Evolutionary conservation across 2,329 filamentous ascomycete species (phyloP).

Genomic region (Ophiosphaerella korrae): DNA sequence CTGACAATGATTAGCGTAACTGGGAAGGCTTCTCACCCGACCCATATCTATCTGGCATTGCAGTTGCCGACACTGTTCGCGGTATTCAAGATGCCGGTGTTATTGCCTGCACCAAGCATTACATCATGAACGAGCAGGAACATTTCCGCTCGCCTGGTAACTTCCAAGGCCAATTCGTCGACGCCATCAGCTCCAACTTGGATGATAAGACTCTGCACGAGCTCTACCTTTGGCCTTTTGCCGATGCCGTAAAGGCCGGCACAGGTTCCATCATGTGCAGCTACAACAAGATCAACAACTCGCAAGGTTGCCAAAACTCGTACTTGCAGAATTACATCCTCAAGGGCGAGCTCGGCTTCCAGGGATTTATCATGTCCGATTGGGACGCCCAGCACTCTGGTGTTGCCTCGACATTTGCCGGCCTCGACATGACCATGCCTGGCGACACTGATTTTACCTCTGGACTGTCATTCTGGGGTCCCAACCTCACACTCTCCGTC

Average conservation of each 20-base stretch:
- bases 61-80: constrained; percentile 72
- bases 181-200: constrained; percentile 65
- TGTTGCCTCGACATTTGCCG: constrained; percentile 69
- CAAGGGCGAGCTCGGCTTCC: constrained; percentile 80
- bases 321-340: constrained; percentile 75
- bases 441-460: constrained; percentile 80
- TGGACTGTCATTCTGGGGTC: constrained; percentile 77
- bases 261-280: constrained; percentile 62
- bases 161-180: constrained; percentile 64
- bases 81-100: constrained; percentile 84
- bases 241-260: constrained; percentile 57
- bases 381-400: constrained; percentile 78
- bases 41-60: constrained; percentile 74
- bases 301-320: constrained; percentile 79
- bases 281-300: constrained; percentile 82
- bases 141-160: constrained; percentile 68
- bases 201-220: constrained; percentile 69
- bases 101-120: constrained; percentile 74
- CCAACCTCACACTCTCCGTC: constrained; percentile 85
- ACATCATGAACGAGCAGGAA: constrained; percentile 65
- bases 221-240: constrained; percentile 65
- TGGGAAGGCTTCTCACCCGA: constrained; percentile 67
- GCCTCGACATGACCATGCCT: constrained; percentile 83
- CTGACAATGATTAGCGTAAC: constrained; percentile 27
- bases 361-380: constrained; percentile 65